Base-by-base conservation (phyloP, 257 asterid species). In the Vinca minor region DNA sequence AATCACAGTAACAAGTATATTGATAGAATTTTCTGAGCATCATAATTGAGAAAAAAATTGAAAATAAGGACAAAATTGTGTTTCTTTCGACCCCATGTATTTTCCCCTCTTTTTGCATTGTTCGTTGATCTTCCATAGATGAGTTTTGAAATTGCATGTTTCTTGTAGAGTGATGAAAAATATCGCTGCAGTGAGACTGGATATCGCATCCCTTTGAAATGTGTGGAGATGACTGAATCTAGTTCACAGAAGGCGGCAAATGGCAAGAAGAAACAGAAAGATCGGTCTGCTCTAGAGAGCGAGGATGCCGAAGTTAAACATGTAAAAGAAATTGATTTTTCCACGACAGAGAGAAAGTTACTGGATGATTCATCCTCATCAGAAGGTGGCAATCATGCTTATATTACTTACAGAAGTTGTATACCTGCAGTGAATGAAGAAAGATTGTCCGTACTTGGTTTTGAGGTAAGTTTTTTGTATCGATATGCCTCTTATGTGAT, bases 131-230 rank as follows among this genome's bases (percentile, higher is more conserved):
- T 29, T 32, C 68, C 36, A 4, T 41, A 49, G 66, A 61, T 48
- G 31, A 58, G 45, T 70, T 23, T 38, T 68, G 42, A 20, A 32
- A 39, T 67, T 63, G 46, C 61, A 20, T 64, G 63, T 68, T 74
- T 74, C 67, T 68, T 71, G 79, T 65, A 92, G 98, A 82, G 73
- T 76, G 91, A 89, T 67, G 85, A 79, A 65, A 89, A 85, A 44
- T 92, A 81, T 69, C 87, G 85, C 21, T 92, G 98, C 66, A 87
- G 93, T 44, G 98, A 92, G 82, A 92, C 98, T 74, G 96, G 87
- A 67, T 92, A 92, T 69, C 98, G 95, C 67, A 87, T 92, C 64
- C 96, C 96, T 39, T 78, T 92, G 69, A 87, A 89, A 74, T 92
- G 98, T 80, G 74, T 73, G 67, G 79, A 84, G 38, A 65, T 66